Base-by-base conservation (phyloP, 441 rosid species). In the Aleurites moluccanus region DNA sequence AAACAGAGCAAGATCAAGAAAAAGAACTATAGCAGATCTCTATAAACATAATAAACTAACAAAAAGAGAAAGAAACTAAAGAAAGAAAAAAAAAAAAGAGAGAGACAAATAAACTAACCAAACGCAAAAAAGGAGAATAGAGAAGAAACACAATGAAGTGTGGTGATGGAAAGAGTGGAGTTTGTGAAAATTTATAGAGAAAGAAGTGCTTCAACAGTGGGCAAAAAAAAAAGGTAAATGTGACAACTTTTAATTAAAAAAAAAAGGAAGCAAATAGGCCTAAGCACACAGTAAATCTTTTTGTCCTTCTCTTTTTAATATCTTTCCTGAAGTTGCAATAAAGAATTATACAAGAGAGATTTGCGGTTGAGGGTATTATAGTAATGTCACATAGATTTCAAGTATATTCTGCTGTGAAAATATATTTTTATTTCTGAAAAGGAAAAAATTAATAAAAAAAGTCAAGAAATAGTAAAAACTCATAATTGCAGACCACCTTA, bases 181-280 rank as follows among this genome's bases (percentile, higher is more conserved):
- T 6, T 49, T 20, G 65, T 11, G 44, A 23, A 56, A 40, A 73
- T 84, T 79, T 84, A 84, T 79, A 84, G 83, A 2, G 38, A 57
- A 35, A 78, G 14, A n/a, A 23, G 50, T 49, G 18, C 11, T 0
- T 56, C 23, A 16, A 64, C 45, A 20, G 14, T 38, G 23, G 53
- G 52, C 33, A 11, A 53, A 53, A 40, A 30, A 47, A n/a, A 21
- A 28, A 15, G 44, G 27, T 9, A 69, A 49, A 47, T 35, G 50
- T 47, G 30, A 47, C 60, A 30, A 72, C 20, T 18, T n/a, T 3
- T 16, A 45, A 11, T 20, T 20, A 20, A 15, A 15, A 23, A 57
- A 14, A 30, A 47, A 44, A 11, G 18, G 8, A 27, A 42, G 23
- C 23, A 28, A 6, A 50, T 1, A 28, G 60, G 64, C 64, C 50